Base-by-base conservation (phyloP, 345 rosid genomes). In the Salix brachista region DNA sequence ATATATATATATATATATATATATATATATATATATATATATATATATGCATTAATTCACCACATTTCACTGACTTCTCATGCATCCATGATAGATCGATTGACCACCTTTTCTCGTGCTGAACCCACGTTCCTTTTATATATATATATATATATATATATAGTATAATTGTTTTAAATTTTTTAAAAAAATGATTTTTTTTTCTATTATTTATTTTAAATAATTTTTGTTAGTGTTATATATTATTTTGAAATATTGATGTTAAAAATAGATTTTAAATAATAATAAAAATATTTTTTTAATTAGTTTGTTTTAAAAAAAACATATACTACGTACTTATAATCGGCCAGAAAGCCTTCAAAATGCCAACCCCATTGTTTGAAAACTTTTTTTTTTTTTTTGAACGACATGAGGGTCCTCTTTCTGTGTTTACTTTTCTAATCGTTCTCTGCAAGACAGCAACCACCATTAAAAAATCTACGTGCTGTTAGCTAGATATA, bases 321-420 rank as follows among this genome's bases (percentile, higher is more conserved):
- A 4, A 32, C 5, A 32, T 32, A 32, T 4, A 34, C 5, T n/a
- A n/a, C n/a, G n/a, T 34, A 4, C 72, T 34, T 54, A 82, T 66
- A 76, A 50, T 67, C 58, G 54, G 39, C 54, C 28, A 72, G 73
- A 82, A 84, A 68, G 79, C 73, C 46, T 61, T 62, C 78, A 71
- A 5, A 36, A 70, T 79, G 75, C 70, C 82, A 79, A 75, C 85
- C 85, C 87, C 86, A 65, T 67, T 2, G 52, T 66, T 66, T 75
- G 68, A 84, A 77, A 60, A 26, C 72, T 30, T 25, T 34, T 39
- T 39, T 39, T 41, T 7, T 7, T 41, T 39, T 41, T 10, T 2
- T 2, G 16, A 28, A 52, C 58, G 26, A 25, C 11, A 58, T 64
- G 75, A 72, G 41, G 64, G 71, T 69, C 77, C 75, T 26, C 78